Conservation (phyloP, 2,329 filamentous ascomycete genomes). For the Fusarium lateritium region DNA sequence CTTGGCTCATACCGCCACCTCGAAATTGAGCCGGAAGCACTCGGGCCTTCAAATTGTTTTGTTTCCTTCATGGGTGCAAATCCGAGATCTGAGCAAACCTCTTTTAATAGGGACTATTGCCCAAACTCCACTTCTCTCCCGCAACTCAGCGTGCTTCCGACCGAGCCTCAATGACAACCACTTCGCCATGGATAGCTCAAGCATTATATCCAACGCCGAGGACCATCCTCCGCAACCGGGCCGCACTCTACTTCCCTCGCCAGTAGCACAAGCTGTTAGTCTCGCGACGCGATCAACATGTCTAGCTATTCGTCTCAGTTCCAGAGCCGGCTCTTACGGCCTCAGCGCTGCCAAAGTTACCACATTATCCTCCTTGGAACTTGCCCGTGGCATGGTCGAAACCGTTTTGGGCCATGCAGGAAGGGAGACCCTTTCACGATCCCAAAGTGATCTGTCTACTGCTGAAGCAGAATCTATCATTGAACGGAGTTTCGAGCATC, state of each 20-base stretch:
- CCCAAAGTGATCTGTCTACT: slow-evolving; percentile 63
- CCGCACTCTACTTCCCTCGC: slow-evolving; percentile 69
- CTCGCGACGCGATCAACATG: slow-evolving; percentile 73
- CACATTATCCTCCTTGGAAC: slow-evolving; percentile 70
- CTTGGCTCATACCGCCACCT: slow-evolving; percentile 22
- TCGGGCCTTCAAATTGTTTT: neutral
- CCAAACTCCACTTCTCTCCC: neutral
- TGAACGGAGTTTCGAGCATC: slow-evolving; percentile 68
- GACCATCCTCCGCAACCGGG: slow-evolving; percentile 45
- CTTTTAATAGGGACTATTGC: neutral
- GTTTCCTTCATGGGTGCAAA: neutral
- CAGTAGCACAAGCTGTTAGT: slow-evolving; percentile 72
- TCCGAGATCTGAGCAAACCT: neutral
- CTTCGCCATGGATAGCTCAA: slow-evolving; percentile 43
- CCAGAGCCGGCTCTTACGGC: slow-evolving; percentile 66
- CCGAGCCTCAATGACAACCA: slow-evolving; percentile 21
- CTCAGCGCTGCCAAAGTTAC: slow-evolving; percentile 69
- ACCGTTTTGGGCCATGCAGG: slow-evolving; percentile 68
- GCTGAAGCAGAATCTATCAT: slow-evolving; percentile 70
- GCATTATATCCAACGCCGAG: slow-evolving; percentile 29
- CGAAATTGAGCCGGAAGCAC: slow-evolving; percentile 3
- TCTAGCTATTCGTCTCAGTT: slow-evolving; percentile 68
- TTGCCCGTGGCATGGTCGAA: slow-evolving; percentile 69
- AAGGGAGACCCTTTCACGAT: slow-evolving; percentile 62
- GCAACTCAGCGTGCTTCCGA: slow-evolving; percentile 6